phyloP scores from a whole-genome alignment of 177 flowering plant species.

The Telopea speciosissima region DNA sequence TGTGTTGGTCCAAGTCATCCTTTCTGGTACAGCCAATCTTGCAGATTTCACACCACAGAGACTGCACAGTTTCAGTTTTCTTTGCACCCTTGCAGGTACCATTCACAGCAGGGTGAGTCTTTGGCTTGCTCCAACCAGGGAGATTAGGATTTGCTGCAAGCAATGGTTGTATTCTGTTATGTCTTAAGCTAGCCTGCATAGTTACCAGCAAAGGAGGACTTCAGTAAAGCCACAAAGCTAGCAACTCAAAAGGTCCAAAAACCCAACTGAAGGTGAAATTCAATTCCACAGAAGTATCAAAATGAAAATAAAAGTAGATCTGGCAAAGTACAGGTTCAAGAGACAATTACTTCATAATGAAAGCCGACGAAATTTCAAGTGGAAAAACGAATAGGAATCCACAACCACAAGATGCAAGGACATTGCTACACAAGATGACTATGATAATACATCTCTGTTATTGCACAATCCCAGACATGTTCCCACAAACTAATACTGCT shows the following conservation, averaged over 20 bases:
- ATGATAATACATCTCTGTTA: neutral
- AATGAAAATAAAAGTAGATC: neutral
- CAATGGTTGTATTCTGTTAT: constrained; percentile 15
- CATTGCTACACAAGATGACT: neutral
- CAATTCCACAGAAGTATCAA: neutral
- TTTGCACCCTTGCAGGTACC: constrained; percentile 15
- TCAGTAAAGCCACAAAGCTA: neutral
- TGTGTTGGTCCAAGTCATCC: constrained; percentile 28
- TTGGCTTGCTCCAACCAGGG: constrained; percentile 1
- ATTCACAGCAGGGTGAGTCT: constrained; percentile 1
- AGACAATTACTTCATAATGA: neutral
- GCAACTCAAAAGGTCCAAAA: neutral
- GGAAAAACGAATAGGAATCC: neutral
- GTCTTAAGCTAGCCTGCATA: constrained; percentile 20
- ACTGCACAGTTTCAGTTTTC: constrained; percentile 35
- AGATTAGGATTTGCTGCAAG: constrained; percentile 12
- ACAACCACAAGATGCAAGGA: neutral
- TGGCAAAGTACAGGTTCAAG: neutral
- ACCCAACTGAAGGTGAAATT: neutral
- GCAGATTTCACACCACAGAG: constrained; percentile 43
- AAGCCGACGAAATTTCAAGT: neutral
- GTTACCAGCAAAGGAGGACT: neutral
- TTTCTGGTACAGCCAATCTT: constrained; percentile 34
- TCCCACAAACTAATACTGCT: too few species aligned
- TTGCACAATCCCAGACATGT: too few species aligned